Base-by-base conservation (phyloP, 1,284 basidiomycete species). In the Sporisorium reilianum region DNA sequence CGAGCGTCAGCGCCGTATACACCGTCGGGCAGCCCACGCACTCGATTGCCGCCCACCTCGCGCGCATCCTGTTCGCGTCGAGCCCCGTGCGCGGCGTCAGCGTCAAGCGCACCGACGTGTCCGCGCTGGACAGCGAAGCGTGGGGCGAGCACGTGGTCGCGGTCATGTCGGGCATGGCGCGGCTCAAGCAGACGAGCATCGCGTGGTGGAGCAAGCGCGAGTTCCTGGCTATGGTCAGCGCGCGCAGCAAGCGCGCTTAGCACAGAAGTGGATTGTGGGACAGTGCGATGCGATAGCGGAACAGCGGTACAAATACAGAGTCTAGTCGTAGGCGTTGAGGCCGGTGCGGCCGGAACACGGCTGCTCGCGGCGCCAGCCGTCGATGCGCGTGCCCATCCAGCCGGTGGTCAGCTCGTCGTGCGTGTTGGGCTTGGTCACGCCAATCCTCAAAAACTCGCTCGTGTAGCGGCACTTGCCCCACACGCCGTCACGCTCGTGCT, bases 381-480 rank as follows among this genome's bases (percentile, higher is more conserved):
- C 44, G 42, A 75, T 64, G 3, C 67, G 8, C 5, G 3, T 56
- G 7, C 44, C 54, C 67, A 75, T 70, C 67, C 67, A 75, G 16
- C 73, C 73, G 1, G 66, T 67, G 0, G 60, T 63, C 16, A 64
- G 18, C 10, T n/a, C 45, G 12, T 49, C 32, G 0, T 34, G 8
- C 10, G 41, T 3, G 0, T 66, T 44, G 2, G 73, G 67, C 41
- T 71, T 61, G 10, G 51, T 57, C 8, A 64, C 9, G 12, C 73
- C 73, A 30, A 75, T 71, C 6, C 67, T 8, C 8, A 75, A 14
- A 26, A 66, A 67, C 7, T 71, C 60, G 5, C 18, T 23, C 9
- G 64, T 70, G 11, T 45, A 71, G 11, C 73, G 46, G 23, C 73
- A 75, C 26, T 52, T 60, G 3, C 71, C 71, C 38, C 54, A n/a